Evolutionary conservation across 2,329 filamentous ascomycete species (phyloP), one percentile per base, ranked within the genome.

Genomic region (Parafenestella ontariensis): DNA sequence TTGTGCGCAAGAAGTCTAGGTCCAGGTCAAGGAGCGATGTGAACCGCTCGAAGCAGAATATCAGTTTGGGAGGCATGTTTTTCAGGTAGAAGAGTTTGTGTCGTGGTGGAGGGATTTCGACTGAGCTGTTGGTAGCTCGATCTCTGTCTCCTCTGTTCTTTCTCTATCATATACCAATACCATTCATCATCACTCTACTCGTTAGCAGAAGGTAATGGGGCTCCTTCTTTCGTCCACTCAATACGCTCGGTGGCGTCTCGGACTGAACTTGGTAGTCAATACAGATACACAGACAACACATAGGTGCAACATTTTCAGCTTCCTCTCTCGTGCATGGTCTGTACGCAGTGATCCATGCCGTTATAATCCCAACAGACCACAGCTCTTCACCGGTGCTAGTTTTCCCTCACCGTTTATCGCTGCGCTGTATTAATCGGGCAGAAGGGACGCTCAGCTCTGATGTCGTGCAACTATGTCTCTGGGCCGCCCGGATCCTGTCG

Each of bases 1-100:
- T 77, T 70, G 79, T 81, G 29, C 74, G 73, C 42, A 64, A 65
- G 56, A 69, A 69, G 63, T 68, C 66, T 2, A 47, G 60, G 36
- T 73, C 71, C 6, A 60, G 65, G 40, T 71, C 67, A 4, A 70
- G 70, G 26, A 69, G 65, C 26, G 70, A 72, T 23, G 69, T 72
- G 17, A 61, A 66, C 5, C 66, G 64, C 39, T 66, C 67, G 5
- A 68, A 65, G 46, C 65, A 66, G 53, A 66, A 71, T 48, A 65
- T 74, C 2, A 71, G 63, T 17, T 56, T 76, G 36, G 69, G 68
- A 15, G 70, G 71, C 17, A 70, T 74, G 69, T 69, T 75, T 44
- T 70, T 60, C 42, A 58, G 61, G 33, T 66, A 61, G 43, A 51
- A 29, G 13, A 11, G 10, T 6, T 26, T 47, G 37, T n/a, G 9